Base-by-base conservation (phyloP, 106 monocot genomes). In the Agapanthus africanus region DNA sequence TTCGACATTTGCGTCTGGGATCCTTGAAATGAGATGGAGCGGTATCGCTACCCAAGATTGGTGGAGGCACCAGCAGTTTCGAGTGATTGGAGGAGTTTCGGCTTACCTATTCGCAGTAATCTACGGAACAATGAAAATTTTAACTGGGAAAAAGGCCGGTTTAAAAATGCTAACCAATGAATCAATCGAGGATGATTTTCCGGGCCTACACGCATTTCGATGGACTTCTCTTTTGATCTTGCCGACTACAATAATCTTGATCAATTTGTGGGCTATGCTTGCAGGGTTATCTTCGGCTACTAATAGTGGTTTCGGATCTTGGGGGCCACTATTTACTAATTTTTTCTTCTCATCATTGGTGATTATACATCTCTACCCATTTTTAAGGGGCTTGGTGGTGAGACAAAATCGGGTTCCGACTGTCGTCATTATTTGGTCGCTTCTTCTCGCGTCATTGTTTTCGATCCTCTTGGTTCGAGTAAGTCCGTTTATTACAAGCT, bases 401-500 rank as follows among this genome's bases (percentile, higher is more conserved):
- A 21, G 41, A 40, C 33, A 72, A 60, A 56, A 78, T 19, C 40
- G 72, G 27, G 38, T 78, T 47, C 78, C 78, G 14, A 78, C 66
- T 4, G 54, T 78, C 42, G 67, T 72, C 10, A 50, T 72, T 11
- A 33, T 72, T 49, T 72, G 78, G 78, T 78, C 78, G 6, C 37
- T 78, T 36, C 71, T 78, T 22, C 67, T 72, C 57, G 71, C 59
- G 27, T 97, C 95, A 0, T 88, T 91, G 7, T 88, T 97, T 71
- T 97, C 91, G 11, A 79, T 97, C 39, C 79, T 97, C 0, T 97
- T 91, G 95, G 95, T 91, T 74, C 71, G 66, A n/a, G 35, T 78
- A 6, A 67, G 66, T 60, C 72, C 78, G 57, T 78, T 72, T 50
- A 37, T 67, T 28, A 37, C 66, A 59, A 78, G 49, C 22, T 36